Evolutionary conservation across 225 moss, liverwort and hornwort species (phyloP).

Genomic region (Sphagnum contortum): DNA sequence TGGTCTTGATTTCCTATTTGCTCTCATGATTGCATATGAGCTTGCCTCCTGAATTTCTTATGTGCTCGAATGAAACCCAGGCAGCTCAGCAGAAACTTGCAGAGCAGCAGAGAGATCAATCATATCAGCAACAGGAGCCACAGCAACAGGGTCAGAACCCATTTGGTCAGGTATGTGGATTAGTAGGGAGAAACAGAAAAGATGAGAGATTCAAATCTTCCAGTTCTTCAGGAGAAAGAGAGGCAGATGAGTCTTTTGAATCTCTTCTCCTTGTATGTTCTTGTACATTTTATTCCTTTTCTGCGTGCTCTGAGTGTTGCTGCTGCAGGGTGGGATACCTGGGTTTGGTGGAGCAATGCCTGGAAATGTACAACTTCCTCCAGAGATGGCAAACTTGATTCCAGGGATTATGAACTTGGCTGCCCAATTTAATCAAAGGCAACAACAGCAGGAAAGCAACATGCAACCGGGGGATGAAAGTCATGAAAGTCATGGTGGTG

Average conservation of each 20-base stretch:
- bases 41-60: too few species aligned
- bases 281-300: too few species aligned
- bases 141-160: constrained; percentile 9
- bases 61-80: constrained; percentile 3
- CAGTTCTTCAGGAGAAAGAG: too few species aligned
- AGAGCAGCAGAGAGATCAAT: constrained; percentile 24
- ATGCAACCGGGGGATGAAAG: not conserved
- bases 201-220: too few species aligned
- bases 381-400: constrained; percentile 32
- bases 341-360: constrained; percentile 7
- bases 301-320: not conserved
- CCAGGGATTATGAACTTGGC: constrained; percentile 35
- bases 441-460: constrained; percentile 3
- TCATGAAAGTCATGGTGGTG: constrained; percentile 3
- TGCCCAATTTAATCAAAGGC: constrained; percentile 20
- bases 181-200: too few species aligned
- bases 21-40: too few species aligned
- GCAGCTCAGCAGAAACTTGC: constrained; percentile 41
- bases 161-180: constrained; percentile 13
- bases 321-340: constrained; percentile 1
- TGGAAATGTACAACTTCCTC: constrained; percentile 16
- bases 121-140: constrained; percentile 11
- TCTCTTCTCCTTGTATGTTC: too few species aligned
- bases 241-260: too few species aligned
- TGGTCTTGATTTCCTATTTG: too few species aligned